These are phyloP conservation scores for Dalbergia cultrata DNA, from an alignment of 306 rosid genomes.

Conservation along the genomic window DNA sequence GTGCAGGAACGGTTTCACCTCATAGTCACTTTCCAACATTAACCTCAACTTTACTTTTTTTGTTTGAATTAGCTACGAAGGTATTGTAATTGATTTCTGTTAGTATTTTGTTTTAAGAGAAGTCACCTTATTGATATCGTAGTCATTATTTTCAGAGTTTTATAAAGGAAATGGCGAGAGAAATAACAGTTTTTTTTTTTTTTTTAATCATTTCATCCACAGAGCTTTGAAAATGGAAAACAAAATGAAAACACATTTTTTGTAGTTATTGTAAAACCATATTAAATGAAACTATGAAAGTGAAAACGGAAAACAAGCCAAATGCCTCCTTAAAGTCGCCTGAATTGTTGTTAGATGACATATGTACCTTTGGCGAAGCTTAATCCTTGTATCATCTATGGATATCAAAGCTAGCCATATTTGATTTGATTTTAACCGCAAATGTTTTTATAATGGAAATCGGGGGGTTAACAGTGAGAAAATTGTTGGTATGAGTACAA, in stretches of 20 bases:
- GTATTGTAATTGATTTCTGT: neutral
- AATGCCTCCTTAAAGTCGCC: neutral
- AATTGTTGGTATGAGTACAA: neutral
- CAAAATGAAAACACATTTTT: too few relatives aligned
- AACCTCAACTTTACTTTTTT: neutral
- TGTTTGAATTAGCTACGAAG: neutral
- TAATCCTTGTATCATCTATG: neutral
- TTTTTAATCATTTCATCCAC: too few relatives aligned
- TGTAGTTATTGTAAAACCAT: too few relatives aligned
- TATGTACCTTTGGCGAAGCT: slow-evolving; percentile 1
- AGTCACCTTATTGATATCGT: too few relatives aligned
- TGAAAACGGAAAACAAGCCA: too few relatives aligned
- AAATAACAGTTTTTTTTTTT: too few relatives aligned
- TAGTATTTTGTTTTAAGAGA: too few relatives aligned
- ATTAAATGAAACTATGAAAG: too few relatives aligned
- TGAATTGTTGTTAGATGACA: neutral
- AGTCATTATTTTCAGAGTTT: neutral
- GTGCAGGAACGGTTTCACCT: neutral
- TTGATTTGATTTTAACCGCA: neutral
- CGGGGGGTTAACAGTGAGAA: neutral
- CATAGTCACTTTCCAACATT: neutral
- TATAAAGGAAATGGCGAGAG: too few relatives aligned
- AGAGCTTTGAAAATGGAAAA: too few relatives aligned
- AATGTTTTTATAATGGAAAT: neutral
- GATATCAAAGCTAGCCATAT: neutral